Evolutionary conservation across 2,329 filamentous ascomycete genomes (phyloP), one percentile per base, ranked within the genome.

Genomic region (Ilyonectria sp.): DNA sequence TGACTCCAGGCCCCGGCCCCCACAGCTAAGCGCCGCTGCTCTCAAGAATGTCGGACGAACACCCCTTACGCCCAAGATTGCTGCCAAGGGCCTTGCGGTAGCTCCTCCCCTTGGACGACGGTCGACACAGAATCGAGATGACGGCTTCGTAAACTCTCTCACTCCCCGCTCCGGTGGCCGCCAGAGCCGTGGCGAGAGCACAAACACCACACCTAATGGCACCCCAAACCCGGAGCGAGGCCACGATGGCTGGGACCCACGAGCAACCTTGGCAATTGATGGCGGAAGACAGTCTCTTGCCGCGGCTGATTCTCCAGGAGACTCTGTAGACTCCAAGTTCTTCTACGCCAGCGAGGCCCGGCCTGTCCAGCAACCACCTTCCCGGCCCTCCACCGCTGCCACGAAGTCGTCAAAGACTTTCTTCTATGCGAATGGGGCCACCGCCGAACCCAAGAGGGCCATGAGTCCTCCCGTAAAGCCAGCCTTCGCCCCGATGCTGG

Each of bases 331-430:
- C 73, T 79, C 75, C 74, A 95, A 94, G 83, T 98, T 98, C 86
- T 98, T 99, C 79, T 95, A 97, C 79, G 96, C 95, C 31, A 94
- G 91, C 78, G 94, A 97, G 73, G 92, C 88, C 44, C 91, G 88
- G 73, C 81, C 84, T 23, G 71, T 76, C 58, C 76, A 79, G 82
- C 31, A 81, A 82, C 35, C 82, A 6, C 49, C 71, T 5, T 35
- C 58, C 82, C 74, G 81, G 46, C 78, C 79, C 65, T 79, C 77
- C 23, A 75, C 79, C n/a, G 77, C 83, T 4, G 80, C 84, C 21
- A 83, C 85, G 44, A 88, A 86, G 72, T 78, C 80, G 46, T 74
- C 86, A 11, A 84, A 83, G 26, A 26, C 26, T n/a, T 89, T 90
- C 71, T 86, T 89, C 75, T 88, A 90, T 67, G 87, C 88, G 67